Conservation (phyloP, 2,329 filamentous ascomycete species). For the Stemphylium vesicarium region DNA sequence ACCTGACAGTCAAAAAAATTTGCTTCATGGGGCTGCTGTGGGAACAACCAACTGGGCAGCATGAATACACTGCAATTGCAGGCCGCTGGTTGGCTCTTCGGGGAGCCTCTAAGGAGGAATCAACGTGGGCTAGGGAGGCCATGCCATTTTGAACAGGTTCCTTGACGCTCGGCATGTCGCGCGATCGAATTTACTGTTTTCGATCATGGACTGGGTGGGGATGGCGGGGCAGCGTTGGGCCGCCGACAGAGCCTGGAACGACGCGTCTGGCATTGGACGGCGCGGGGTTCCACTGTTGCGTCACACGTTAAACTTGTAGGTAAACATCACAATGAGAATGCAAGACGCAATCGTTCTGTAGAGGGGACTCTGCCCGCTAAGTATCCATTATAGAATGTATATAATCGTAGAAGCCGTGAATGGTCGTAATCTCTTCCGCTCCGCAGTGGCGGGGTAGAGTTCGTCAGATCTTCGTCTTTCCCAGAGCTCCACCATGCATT, state of each 20-base stretch:
- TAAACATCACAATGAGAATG: slow-evolving; percentile 3
- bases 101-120: neutral
- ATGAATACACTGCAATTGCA: neutral
- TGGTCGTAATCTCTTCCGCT: slow-evolving; percentile 27
- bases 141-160: neutral
- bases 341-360: neutral
- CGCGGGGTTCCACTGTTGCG: slow-evolving; percentile 12
- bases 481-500: slow-evolving; percentile 11
- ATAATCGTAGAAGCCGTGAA: slow-evolving; percentile 22
- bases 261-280: neutral
- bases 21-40: neutral
- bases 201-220: slow-evolving; percentile 7
- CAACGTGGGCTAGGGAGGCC: neutral
- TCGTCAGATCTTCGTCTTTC: slow-evolving; percentile 17
- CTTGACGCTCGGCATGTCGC: neutral
- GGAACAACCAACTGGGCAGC: neutral
- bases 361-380: slow-evolving; percentile 4
- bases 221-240: slow-evolving; percentile 11
- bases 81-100: neutral
- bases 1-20: neutral
- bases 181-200: slow-evolving; percentile 1
- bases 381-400: slow-evolving; percentile 14
- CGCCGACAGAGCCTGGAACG: slow-evolving; percentile 10
- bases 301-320: slow-evolving; percentile 6
- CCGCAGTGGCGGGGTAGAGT: slow-evolving; percentile 16